These are phyloP conservation scores for Ammopiptanthus mongolicus DNA, from an alignment of 306 rosid species.

Conservation along the genomic window DNA sequence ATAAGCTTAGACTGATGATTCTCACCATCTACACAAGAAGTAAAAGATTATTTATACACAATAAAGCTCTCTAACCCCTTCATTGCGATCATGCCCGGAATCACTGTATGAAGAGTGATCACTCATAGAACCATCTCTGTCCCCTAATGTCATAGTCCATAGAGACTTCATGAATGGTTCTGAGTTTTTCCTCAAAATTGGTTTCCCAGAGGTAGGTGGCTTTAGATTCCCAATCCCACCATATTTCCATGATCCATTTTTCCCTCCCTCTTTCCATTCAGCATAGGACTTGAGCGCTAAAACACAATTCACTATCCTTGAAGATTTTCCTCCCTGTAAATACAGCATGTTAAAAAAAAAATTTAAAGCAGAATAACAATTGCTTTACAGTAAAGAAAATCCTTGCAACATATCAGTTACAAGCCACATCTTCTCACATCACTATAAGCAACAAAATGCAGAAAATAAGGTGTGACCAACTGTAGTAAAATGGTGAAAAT, in stretches of 20 bases:
- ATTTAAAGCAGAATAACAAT: background rate
- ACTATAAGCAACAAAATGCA: background rate
- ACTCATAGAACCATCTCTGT: conserved; percentile 43
- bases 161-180: conserved; percentile 55
- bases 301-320: conserved; percentile 74
- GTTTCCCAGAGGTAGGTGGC: conserved; percentile 43
- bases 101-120: conserved; percentile 40
- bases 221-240: conserved; percentile 40
- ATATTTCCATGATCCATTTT: conserved; percentile 57
- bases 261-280: conserved; percentile 66
- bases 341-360: background rate
- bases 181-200: conserved; percentile 48
- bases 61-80: conserved; percentile 51
- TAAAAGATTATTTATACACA: conserved; percentile 4
- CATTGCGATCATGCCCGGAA: conserved; percentile 33
- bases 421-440: too few species aligned
- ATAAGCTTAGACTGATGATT: background rate
- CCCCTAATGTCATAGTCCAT: conserved; percentile 37
- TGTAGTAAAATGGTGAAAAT: background rate
- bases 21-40: background rate
- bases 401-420: background rate
- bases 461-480: too few species aligned
- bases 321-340: conserved; percentile 79
- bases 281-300: conserved; percentile 69
- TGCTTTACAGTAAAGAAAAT: background rate